phyloP scores from a whole-genome alignment of 139 green algal species.

The Chlamydomonas schloesseri region DNA sequence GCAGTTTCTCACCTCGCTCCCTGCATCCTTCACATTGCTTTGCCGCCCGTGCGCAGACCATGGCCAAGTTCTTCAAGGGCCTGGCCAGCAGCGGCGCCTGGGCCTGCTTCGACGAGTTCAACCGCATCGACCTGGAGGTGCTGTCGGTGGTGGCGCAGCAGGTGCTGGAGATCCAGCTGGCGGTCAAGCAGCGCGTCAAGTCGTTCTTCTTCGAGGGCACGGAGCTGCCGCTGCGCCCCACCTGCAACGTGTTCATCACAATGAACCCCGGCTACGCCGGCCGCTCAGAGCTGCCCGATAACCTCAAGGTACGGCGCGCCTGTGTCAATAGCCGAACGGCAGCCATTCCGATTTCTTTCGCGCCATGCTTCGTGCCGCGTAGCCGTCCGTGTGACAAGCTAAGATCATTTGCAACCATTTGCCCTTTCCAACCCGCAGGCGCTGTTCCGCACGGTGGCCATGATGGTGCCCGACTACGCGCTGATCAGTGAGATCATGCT shows the following conservation, averaged over 20 bases:
- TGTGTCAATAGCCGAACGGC: neutral
- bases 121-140: conserved; percentile 80
- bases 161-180: conserved; percentile 85
- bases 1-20: too few species aligned
- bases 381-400: too few species aligned
- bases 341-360: neutral
- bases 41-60: conserved; percentile 58
- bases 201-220: conserved; percentile 83
- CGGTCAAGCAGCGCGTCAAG: conserved; percentile 76
- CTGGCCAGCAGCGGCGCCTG: conserved; percentile 77
- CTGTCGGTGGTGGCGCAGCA: conserved; percentile 78
- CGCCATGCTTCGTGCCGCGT: neutral
- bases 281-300: conserved; percentile 85
- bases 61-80: conserved; percentile 92
- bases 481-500: conserved; percentile 87
- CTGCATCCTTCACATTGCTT: too few species aligned
- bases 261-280: conserved; percentile 88
- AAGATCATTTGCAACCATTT: too few species aligned
- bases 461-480: conserved; percentile 87
- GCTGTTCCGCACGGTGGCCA: conserved; percentile 77
- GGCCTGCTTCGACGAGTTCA: conserved; percentile 91
- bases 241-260: conserved; percentile 89
- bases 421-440: too few species aligned
- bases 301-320: conserved; percentile 72
- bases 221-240: conserved; percentile 77